Conservation (phyloP, 1,139 yeast genomes). For the Debaryomycetaceae sp. region DNA sequence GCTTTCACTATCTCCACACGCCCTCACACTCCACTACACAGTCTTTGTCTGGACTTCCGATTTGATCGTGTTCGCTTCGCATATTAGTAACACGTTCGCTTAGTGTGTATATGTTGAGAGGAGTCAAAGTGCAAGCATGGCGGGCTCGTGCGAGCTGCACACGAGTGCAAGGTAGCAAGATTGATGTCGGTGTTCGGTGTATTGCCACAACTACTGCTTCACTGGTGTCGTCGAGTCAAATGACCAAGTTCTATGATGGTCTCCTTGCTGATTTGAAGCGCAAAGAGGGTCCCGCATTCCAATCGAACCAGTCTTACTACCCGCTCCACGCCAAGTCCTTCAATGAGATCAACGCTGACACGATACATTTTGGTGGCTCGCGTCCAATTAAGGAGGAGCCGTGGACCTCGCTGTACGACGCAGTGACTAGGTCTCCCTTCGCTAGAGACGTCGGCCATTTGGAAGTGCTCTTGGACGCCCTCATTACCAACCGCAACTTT, state of each 20-base stretch:
- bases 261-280: constrained; percentile 7
- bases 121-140: no score
- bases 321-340: constrained; percentile 20
- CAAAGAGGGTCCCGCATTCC: constrained; percentile 4
- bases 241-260: constrained; percentile 6
- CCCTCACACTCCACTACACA: no score
- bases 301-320: constrained; percentile 3
- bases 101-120: no score
- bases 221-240: no score
- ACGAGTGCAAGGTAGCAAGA: no score
- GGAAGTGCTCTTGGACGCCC: constrained; percentile 78
- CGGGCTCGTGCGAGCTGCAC: no score
- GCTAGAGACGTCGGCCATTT: constrained; percentile 61
- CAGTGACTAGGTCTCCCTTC: constrained; percentile 42
- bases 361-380: constrained; percentile 8
- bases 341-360: constrained; percentile 17
- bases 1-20: no score
- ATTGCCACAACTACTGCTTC: no score
- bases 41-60: no score
- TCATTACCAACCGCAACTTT: constrained; percentile 63
- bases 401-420: constrained; percentile 41
- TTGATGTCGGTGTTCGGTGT: no score
- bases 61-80: no score
- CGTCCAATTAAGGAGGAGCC: constrained; percentile 18
- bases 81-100: no score